These are phyloP conservation scores for Pestalotiopsis sp. DNA, from an alignment of 2,329 filamentous ascomycete genomes.

Conservation along the genomic window DNA sequence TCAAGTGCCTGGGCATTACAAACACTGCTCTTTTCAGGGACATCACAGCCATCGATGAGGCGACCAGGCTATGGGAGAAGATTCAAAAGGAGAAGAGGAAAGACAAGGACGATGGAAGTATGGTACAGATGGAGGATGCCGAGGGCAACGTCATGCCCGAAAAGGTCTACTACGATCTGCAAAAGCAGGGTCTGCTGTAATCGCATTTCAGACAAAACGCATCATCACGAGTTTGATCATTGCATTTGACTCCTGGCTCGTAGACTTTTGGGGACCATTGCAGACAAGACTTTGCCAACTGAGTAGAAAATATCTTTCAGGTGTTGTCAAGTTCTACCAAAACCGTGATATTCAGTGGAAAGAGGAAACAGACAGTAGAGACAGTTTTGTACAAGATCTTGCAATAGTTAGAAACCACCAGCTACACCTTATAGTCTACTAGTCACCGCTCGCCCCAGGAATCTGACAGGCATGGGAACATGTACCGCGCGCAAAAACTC, in stretches of 20 bases:
- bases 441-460: constrained; percentile 2
- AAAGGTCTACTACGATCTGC: constrained; percentile 94
- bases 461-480: constrained; percentile 20
- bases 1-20: constrained; percentile 92
- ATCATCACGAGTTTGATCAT: not conserved
- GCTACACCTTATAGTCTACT: not conserved
- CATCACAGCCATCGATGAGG: constrained; percentile 90
- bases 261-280: not conserved
- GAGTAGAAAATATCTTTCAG: too few species aligned
- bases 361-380: too few species aligned
- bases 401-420: too few species aligned
- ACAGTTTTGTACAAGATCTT: not conserved
- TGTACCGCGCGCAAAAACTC: constrained; percentile 24
- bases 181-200: constrained; percentile 85
- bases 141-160: constrained; percentile 99
- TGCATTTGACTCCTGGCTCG: not conserved
- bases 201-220: not conserved
- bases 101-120: constrained; percentile 75
- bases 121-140: constrained; percentile 98
- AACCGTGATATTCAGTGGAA: too few species aligned
- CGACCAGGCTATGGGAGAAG: constrained; percentile 88
- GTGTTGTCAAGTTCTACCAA: too few species aligned
- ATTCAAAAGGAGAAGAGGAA: constrained; percentile 84
- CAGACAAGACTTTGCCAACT: too few species aligned
- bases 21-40: constrained; percentile 91